Conservation (phyloP, 1,284 basidiomycete species). For the Pascua sp. region DNA sequence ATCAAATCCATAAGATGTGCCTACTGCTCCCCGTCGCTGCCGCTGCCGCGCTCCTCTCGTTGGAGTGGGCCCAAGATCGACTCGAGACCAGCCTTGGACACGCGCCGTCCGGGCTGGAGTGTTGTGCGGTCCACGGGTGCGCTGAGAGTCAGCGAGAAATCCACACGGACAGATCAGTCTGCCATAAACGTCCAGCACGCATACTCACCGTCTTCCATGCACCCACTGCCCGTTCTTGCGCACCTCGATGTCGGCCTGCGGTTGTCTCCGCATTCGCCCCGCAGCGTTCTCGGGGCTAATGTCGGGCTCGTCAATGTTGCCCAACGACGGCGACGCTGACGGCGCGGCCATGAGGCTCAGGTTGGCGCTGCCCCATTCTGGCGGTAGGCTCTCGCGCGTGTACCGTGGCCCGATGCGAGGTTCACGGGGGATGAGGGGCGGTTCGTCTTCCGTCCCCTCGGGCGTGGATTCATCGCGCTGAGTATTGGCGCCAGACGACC, state of each 20-base stretch:
- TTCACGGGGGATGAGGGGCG: slow-evolving; percentile 10
- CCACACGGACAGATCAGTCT: neutral
- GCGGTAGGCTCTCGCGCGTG: slow-evolving; percentile 71
- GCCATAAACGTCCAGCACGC: neutral
- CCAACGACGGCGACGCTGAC: neutral
- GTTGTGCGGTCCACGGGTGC: slow-evolving; percentile 82
- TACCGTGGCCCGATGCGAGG: slow-evolving; percentile 55
- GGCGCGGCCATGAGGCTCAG: neutral
- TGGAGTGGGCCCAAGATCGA: slow-evolving; percentile 39
- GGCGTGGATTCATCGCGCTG: slow-evolving; percentile 46
- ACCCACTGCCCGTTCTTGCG: slow-evolving; percentile 79
- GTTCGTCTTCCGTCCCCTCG: slow-evolving; percentile 9
- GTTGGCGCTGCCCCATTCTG: slow-evolving; percentile 35
- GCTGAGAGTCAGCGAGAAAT: slow-evolving; percentile 18
- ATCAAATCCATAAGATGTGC: neutral
- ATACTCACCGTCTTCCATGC: slow-evolving; percentile 61
- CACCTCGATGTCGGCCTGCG: slow-evolving; percentile 56
- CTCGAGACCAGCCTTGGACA: slow-evolving; percentile 85
- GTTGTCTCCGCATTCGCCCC: slow-evolving; percentile 39
- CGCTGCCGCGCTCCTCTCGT: neutral
- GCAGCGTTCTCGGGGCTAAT: slow-evolving; percentile 46
- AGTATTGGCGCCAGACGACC: slow-evolving; percentile 56
- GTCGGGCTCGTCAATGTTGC: slow-evolving; percentile 12
- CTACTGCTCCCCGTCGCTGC: neutral
- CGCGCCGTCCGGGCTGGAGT: slow-evolving; percentile 75